Evolutionary conservation across 306 rosid genomes (phyloP).

Genomic region (Vigna hirtella): DNA sequence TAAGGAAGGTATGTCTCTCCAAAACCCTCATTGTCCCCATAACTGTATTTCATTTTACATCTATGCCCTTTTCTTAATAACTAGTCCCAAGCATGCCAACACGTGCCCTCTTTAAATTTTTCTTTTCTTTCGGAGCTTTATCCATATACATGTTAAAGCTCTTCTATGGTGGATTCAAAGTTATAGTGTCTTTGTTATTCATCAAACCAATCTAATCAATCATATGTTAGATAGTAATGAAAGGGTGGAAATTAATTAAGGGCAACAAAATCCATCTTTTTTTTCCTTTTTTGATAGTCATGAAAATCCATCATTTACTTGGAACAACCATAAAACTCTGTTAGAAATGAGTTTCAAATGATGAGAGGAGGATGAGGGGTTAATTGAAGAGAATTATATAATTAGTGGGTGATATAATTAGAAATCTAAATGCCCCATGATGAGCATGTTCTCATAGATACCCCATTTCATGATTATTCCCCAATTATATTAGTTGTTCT

Average conservation of each 20-base stretch:
- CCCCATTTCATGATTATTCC: conserved; percentile 65
- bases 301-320: conserved; percentile 10
- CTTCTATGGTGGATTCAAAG: conserved; percentile 3
- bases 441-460: conserved; percentile 67
- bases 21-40: conserved; percentile 21
- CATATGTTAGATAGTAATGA: neutral
- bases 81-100: conserved; percentile 32
- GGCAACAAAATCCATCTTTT: conserved; percentile 41
- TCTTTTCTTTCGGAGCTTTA: conserved; percentile 26
- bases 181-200: neutral
- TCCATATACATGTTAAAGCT: conserved; percentile 8
- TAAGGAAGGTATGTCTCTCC: conserved; percentile 39
- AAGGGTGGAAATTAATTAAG: neutral
- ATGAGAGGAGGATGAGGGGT: conserved; percentile 38
- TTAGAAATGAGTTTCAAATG: conserved; percentile 53
- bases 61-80: conserved; percentile 31
- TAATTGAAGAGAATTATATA: conserved; percentile 30
- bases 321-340: neutral
- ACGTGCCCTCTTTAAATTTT: conserved; percentile 40
- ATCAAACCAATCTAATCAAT: conserved; percentile 40
- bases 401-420: conserved; percentile 62
- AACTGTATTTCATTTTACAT: neutral
- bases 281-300: neutral
- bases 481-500: conserved; percentile 52
- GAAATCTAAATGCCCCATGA: conserved; percentile 55